A percentile compares a stretch with the other conserved stretches of the same genome.
phyloP scores from a whole-genome alignment of 768 basidiomycete genomes.

The Leccinum boreale region DNA sequence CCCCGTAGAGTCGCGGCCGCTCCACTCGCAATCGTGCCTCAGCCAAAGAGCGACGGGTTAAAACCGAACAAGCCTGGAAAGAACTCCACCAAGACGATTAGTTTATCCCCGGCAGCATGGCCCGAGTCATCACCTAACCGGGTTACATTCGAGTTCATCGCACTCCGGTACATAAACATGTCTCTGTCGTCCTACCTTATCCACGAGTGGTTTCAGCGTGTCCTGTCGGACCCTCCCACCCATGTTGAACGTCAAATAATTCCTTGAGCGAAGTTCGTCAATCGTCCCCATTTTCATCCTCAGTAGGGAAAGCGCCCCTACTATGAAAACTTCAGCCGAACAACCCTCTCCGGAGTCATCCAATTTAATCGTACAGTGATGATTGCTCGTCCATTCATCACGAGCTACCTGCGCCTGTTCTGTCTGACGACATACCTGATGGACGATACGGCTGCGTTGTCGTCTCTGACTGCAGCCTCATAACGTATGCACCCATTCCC shows the following conservation, averaged over 20 bases:
- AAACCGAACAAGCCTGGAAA: constrained; percentile 57
- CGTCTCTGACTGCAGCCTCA: constrained; percentile 24
- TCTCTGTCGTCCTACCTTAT: not conserved
- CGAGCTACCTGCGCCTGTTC: not conserved
- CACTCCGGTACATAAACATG: not conserved
- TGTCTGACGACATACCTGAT: constrained; percentile 21
- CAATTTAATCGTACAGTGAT: not conserved
- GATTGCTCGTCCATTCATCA: not conserved
- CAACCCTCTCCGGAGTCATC: not conserved
- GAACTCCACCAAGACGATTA: constrained; percentile 54
- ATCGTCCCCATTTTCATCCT: not conserved
- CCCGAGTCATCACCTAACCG: not conserved
- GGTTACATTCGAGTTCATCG: not conserved
- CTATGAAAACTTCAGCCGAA: not conserved
- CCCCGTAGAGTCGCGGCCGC: constrained; percentile 55
- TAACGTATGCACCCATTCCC: constrained; percentile 18
- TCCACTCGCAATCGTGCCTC: constrained; percentile 56
- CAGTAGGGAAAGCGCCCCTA: not conserved
- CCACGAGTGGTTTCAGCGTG: not conserved
- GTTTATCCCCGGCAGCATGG: not conserved
- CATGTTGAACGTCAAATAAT: constrained; percentile 2
- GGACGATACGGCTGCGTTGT: constrained; percentile 34
- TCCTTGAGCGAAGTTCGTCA: not conserved
- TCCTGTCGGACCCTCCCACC: constrained; percentile 4
- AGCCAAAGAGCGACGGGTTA: constrained; percentile 54